A percentile compares a stretch with the other conserved stretches of the same genome.
Conservation (phyloP, 2,329 filamentous ascomycete genomes). For the Xylaria sp. region DNA sequence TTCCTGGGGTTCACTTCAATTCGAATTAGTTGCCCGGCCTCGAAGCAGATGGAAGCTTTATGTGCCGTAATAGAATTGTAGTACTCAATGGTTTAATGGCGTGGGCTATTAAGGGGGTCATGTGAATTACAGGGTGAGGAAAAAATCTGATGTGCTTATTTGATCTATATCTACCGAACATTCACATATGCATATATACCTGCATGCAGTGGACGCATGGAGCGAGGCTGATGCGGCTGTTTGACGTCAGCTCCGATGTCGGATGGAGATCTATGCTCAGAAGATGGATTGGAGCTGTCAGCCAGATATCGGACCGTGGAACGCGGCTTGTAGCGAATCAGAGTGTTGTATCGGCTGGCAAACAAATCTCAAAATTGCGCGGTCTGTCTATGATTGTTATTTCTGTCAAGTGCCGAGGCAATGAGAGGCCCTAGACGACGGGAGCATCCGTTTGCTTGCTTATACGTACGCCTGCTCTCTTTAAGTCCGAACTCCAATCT, state of each 20-base stretch:
- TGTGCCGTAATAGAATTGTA: too few relatives aligned
- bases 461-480: background rate
- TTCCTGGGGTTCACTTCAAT: too few relatives aligned
- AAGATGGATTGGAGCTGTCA: background rate
- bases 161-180: too few relatives aligned
- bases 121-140: too few relatives aligned
- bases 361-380: background rate
- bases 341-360: background rate
- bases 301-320: background rate
- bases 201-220: background rate
- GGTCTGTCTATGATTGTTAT: background rate
- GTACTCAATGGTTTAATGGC: too few relatives aligned
- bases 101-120: too few relatives aligned
- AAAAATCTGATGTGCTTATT: too few relatives aligned
- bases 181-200: background rate
- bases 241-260: conserved; percentile 36
- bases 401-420: conserved; percentile 6
- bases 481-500: background rate
- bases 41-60: too few relatives aligned
- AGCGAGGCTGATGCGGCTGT: conserved; percentile 29
- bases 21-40: too few relatives aligned
- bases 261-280: conserved; percentile 13
- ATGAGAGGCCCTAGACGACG: background rate
- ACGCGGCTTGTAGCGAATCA: conserved; percentile 4
- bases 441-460: background rate